Evolutionary conservation across 83 land plant species (phyloP), one percentile per base, ranked within the genome.

Genomic region (Picea abies): DNA sequence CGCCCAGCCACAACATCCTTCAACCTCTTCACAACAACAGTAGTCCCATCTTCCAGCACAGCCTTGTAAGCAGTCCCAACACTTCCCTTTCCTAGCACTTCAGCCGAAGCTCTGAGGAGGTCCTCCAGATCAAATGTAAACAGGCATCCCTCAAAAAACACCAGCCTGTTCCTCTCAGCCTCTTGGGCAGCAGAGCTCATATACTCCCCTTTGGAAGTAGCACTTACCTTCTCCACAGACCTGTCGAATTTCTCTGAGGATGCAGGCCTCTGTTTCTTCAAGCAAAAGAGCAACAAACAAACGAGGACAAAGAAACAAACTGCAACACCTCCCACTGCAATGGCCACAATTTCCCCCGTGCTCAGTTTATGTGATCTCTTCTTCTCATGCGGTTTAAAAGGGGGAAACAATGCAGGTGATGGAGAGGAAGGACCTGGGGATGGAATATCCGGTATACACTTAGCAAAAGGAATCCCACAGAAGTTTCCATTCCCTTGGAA

Each of bases 121-220:
- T 94, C 96, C 85, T 94, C 96, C 83, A 94, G 69, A 87, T 94
- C 94, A 73, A 92, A 94, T n/a, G 87, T 89, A 83, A 76, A 85
- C 9, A 52, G 62, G 77, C 91, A 90, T 1, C 92, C 96, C 76
- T 90, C 94, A 76, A 94, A 90, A 86, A 94, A 94, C 19, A 86
- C 86, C 56, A 94, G 65, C 82, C 86, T 87, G 80, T 87, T 90
- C 60, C 80, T 89, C 60, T 93, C 90, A 3, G 79, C 79, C 79
- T 77, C 79, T 26, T 77, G 79, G 9, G 7, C 29, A 2, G 71
- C 72, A 80, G 82, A 80, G 80, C 6, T 44, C 19, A 63, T 41
- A 65, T 83, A 63, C 6, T 82, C 84, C 12, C 41, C 84, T 69
- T 60, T 76, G 4, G 49, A 63, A 32, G 26, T 20, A 22, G 56